Percentiles rank a stretch among this genome's conserved stretches.
These are phyloP conservation scores for Syzygium aqueum DNA, from an alignment of 345 rosid species.

Conservation along the genomic window DNA sequence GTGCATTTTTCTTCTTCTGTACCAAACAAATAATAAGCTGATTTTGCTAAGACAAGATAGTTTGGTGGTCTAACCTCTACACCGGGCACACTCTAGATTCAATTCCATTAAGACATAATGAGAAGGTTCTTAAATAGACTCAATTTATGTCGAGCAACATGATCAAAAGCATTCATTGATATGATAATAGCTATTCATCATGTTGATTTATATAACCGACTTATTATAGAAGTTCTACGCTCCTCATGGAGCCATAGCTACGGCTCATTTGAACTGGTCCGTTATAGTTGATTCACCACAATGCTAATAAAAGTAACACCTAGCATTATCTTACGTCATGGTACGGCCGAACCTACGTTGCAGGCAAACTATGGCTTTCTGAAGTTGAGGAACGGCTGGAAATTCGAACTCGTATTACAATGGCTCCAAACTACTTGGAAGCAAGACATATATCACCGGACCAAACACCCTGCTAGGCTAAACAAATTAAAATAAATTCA, in stretches of 20 bases:
- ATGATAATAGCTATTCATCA: no score
- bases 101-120: neutral
- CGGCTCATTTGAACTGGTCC: fast-evolving
- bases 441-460: no score
- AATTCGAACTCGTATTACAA: no score
- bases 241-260: fast-evolving
- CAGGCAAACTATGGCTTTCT: neutral
- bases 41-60: neutral
- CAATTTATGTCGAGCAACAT: no score
- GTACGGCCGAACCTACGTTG: fast-evolving
- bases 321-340: fast-evolving
- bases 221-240: no score
- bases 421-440: neutral
- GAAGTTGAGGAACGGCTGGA: fast-evolving
- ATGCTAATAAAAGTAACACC: neutral
- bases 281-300: fast-evolving
- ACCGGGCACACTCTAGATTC: no score
- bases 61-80: neutral
- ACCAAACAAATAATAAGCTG: neutral
- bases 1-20: neutral
- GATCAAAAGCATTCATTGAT: no score
- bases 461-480: neutral
- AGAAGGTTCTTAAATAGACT: neutral
- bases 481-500: no score
- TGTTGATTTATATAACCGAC: no score